Conservation (phyloP, 2,329 filamentous ascomycete genomes). For the Penicillium sp. region DNA sequence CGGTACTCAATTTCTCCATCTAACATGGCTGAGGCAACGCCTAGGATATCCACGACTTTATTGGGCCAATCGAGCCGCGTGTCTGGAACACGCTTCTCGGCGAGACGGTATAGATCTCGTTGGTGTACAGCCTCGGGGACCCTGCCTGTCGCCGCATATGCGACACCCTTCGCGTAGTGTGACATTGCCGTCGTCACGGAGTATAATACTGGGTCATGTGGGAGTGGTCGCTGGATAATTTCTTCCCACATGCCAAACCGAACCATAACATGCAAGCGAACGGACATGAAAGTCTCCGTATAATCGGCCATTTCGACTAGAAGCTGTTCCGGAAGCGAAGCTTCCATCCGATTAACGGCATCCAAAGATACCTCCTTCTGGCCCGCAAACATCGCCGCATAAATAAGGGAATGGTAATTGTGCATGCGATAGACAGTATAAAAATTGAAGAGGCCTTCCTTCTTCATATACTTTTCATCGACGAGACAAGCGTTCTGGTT, state of each 20-base stretch:
- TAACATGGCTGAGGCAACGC: constrained; percentile 67
- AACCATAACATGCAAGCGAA: constrained; percentile 71
- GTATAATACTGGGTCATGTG: constrained; percentile 64
- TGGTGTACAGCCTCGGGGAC: constrained; percentile 60
- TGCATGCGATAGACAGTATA: constrained; percentile 78
- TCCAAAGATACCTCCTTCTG: constrained; percentile 66
- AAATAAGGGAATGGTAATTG: constrained; percentile 75
- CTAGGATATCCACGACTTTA: constrained; percentile 65
- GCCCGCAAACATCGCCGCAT: constrained; percentile 77
- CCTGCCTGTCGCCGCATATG: constrained; percentile 62
- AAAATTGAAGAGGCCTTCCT: constrained; percentile 67
- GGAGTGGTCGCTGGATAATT: constrained; percentile 61
- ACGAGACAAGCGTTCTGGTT: constrained; percentile 70
- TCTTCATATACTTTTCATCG: constrained; percentile 67
- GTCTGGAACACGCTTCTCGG: constrained; percentile 57
- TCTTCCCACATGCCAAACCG: constrained; percentile 76
- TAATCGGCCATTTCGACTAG: constrained; percentile 80
- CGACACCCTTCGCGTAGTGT: constrained; percentile 71
- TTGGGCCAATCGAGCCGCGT: constrained; percentile 73
- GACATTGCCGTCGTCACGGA: constrained; percentile 70
- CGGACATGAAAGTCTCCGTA: constrained; percentile 71
- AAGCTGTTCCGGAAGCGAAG: constrained; percentile 65
- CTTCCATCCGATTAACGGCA: constrained; percentile 63
- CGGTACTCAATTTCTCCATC: constrained; percentile 76
- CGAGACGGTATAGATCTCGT: constrained; percentile 55